These are phyloP conservation scores for Salvia miltiorrhiza DNA, from an alignment of 257 asterid species.

Conservation along the genomic window DNA sequence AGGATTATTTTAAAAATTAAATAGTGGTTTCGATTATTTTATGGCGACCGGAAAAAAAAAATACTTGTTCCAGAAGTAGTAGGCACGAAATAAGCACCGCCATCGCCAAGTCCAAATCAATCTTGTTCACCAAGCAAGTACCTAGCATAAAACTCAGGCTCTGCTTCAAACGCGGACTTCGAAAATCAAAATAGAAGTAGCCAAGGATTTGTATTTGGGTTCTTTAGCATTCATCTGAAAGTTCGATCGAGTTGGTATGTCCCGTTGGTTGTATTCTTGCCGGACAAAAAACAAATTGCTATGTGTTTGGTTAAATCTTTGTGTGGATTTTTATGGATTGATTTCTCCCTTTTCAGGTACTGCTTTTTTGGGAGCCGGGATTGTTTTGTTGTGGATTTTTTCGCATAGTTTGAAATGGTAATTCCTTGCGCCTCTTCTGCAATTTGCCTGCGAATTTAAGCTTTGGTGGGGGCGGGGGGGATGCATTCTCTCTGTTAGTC, in stretches of 20 bases:
- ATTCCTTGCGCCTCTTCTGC: not conserved
- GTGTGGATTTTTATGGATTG: not conserved
- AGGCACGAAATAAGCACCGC: not conserved
- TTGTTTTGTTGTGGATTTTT: not conserved
- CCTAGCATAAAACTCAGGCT: not conserved
- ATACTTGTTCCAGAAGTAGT: not conserved
- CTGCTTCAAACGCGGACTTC: not conserved
- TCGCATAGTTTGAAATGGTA: conserved; percentile 22
- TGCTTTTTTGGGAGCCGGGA: not conserved
- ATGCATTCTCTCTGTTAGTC: not conserved
- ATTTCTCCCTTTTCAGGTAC: conserved; percentile 12
- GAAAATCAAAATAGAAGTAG: not conserved
- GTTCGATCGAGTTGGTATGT: not conserved
- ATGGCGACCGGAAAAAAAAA: too few species aligned
- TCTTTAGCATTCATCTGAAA: not conserved
- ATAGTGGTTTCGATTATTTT: too few species aligned
- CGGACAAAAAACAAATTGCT: not conserved
- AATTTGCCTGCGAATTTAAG: not conserved
- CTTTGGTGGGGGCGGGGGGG: too few species aligned
- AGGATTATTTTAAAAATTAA: too few species aligned
- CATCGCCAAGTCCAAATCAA: not conserved
- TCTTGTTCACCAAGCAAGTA: not conserved
- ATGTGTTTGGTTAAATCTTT: not conserved
- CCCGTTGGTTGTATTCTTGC: not conserved
- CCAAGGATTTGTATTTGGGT: not conserved